Evolutionary conservation across 768 basidiomycete species (phyloP).

Genomic region (Galerina sulciceps): DNA sequence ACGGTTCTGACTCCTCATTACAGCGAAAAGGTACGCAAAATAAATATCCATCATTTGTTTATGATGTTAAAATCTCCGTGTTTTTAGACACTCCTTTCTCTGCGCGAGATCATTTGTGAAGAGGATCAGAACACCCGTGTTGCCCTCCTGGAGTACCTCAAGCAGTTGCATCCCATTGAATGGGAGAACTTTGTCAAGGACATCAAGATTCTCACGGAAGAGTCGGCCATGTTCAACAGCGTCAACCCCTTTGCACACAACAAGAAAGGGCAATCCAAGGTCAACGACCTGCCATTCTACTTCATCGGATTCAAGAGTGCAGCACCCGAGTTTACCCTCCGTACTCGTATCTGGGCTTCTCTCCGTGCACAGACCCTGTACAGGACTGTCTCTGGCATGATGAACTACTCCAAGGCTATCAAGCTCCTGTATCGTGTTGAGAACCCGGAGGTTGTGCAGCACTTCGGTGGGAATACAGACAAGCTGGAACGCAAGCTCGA

Average conservation of each 20-base stretch:
- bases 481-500: constrained; percentile 95
- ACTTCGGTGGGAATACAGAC: constrained; percentile 97
- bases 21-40: constrained; percentile 81
- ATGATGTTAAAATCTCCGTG: constrained; percentile 7
- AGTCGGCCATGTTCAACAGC: constrained; percentile 85
- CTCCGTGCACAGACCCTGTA: constrained; percentile 98
- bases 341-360: constrained; percentile 99
- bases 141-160: constrained; percentile 96
- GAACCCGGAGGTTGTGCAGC: constrained; percentile 98
- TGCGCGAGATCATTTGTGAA: constrained; percentile 98
- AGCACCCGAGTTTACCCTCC: constrained; percentile 96
- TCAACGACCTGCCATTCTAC: constrained; percentile 95
- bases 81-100: constrained; percentile 83
- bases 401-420: constrained; percentile 99
- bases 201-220: constrained; percentile 98
- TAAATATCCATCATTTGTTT: background rate
- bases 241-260: constrained; percentile 65
- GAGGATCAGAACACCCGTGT: constrained; percentile 97
- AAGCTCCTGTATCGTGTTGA: constrained; percentile 99
- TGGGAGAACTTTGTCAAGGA: constrained; percentile 99
- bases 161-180: constrained; percentile 96
- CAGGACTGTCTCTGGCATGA: constrained; percentile 99
- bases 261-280: constrained; percentile 85
- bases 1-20: constrained; percentile 98
- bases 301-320: constrained; percentile 99